Base-by-base conservation (phyloP, 371 early-diverging fungal genomes). In the Capillidium heterosporum region DNA sequence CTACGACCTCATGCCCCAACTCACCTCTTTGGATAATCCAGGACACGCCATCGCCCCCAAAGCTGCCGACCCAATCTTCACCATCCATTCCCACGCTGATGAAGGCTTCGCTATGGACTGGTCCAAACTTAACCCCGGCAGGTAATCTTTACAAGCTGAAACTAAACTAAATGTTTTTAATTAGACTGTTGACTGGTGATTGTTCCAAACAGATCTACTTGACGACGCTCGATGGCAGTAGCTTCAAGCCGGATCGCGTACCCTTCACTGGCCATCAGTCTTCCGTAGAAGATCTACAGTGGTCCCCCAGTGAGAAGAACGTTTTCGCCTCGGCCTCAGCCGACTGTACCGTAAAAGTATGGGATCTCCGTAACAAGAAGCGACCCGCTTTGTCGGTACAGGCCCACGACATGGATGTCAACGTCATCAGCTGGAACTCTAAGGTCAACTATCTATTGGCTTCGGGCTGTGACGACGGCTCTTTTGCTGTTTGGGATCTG, bases 21-120 rank as follows among this genome's bases (percentile, higher is more conserved):
- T 91, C 48, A 72, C 69, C 19, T 68, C 87, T 31, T 66, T 96
- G 52, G 90, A 94, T 61, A 77, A 73, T 2, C 86, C 90, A 17
- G 91, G 92, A 7, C 57, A 72, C 8, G 52, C 75, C 32, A 65
- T 82, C 7, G 78, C 85, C 2, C 66, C 78, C 23, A 67, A 72
- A n/a, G 71, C 71, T n/a, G 66, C 70, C 57, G 74, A 75, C 60
- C 93, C 94, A 0, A 59, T 89, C 35, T 77, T 77, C 63, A 86
- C 85, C 0, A 71, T 94, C 23, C 77, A 81, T 26, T 74, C 80
- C 32, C 93, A 93, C 60, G 80, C 82, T 47, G 70, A 66, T 39
- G 97, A 96, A 70, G 97, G 97, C 24, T 96, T 82, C 63, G 93
- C 91, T 11, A 76, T 96, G 79, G 95, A 93, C 67, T 96, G 95